Evolutionary conservation across 768 basidiomycete species (phyloP).

Genomic region (Leccinum broughii): DNA sequence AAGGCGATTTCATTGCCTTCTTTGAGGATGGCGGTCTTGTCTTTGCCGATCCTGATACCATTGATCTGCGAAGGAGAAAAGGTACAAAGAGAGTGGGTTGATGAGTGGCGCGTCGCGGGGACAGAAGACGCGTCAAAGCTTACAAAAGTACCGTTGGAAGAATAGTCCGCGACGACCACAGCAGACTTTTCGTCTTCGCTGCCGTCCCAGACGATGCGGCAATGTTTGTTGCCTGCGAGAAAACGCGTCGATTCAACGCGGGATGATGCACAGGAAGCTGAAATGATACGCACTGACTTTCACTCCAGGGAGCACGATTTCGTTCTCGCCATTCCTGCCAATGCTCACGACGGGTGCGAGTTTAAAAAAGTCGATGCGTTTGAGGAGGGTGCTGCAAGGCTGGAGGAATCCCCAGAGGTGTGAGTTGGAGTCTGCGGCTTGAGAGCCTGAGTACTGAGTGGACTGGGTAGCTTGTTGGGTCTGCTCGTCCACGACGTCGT

Average conservation of each 20-base stretch:
- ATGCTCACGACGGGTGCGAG: constrained; percentile 48
- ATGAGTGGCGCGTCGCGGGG: constrained; percentile 13
- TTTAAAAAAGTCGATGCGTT: constrained; percentile 64
- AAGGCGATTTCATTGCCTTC: constrained; percentile 87
- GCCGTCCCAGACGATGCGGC: constrained; percentile 39
- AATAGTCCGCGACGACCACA: constrained; percentile 36
- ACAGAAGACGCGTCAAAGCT: constrained; percentile 21
- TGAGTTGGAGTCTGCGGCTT: constrained; percentile 22
- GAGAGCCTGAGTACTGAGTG: constrained; percentile 38
- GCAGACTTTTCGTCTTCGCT: constrained; percentile 32
- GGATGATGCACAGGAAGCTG: constrained; percentile 13
- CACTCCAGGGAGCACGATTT: constrained; percentile 64
- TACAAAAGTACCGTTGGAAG: constrained; percentile 48
- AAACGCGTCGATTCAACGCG: constrained; percentile 28
- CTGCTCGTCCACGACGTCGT: constrained; percentile 32
- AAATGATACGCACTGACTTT: constrained; percentile 63
- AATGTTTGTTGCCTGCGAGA: constrained; percentile 40
- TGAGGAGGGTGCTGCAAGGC: constrained; percentile 54
- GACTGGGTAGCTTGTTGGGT: constrained; percentile 43
- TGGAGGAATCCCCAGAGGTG: constrained; percentile 73
- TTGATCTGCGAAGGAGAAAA: constrained; percentile 35
- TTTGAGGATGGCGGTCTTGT: constrained; percentile 42
- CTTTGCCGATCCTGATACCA: constrained; percentile 40
- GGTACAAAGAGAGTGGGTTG: neutral
- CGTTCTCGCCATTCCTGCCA: constrained; percentile 51